phyloP scores from a whole-genome alignment of 2,329 filamentous ascomycete species.

The Lecanicillium sp. region DNA sequence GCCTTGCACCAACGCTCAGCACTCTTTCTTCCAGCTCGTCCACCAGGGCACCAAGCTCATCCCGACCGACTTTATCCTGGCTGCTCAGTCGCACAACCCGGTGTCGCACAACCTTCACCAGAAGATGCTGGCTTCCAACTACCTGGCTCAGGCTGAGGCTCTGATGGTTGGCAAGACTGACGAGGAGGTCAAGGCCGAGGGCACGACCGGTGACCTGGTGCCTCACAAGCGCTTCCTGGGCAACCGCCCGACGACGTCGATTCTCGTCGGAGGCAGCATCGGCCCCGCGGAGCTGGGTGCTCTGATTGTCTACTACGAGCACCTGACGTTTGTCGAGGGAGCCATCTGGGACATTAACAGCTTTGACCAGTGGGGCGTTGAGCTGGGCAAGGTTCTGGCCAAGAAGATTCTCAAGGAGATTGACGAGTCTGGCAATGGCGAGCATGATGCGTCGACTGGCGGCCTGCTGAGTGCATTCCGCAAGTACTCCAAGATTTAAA shows the following conservation, averaged over 20 bases:
- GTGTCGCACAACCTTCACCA: slow-evolving; percentile 90
- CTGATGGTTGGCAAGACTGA: slow-evolving; percentile 87
- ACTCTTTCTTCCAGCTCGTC: slow-evolving; percentile 99
- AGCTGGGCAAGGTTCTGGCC: slow-evolving; percentile 91
- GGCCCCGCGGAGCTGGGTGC: slow-evolving; percentile 90
- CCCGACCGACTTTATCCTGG: slow-evolving; percentile 95
- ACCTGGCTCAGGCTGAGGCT: slow-evolving; percentile 82
- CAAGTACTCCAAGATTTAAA: slow-evolving; percentile 54
- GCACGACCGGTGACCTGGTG: slow-evolving; percentile 66
- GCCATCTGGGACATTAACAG: slow-evolving; percentile 99
- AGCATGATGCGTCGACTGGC: slow-evolving; percentile 82
- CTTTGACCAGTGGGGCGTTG: slow-evolving; percentile 99
- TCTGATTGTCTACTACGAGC: slow-evolving; percentile 97
- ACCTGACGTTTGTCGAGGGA: slow-evolving; percentile 95
- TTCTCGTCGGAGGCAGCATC: slow-evolving; percentile 83
- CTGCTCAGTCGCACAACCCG: slow-evolving; percentile 94
- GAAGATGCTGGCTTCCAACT: slow-evolving; percentile 91
- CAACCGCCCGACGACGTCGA: slow-evolving; percentile 93
- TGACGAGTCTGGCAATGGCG: slow-evolving; percentile 65
- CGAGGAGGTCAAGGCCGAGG: slow-evolving; percentile 72
- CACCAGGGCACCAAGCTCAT: slow-evolving; percentile 99
- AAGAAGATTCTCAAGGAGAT: slow-evolving; percentile 88
- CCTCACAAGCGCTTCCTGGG: slow-evolving; percentile 99
- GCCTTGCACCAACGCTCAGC: slow-evolving; percentile 97
- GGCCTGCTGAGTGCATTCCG: slow-evolving; percentile 91